A percentile compares a stretch with the other conserved stretches of the same genome.
phyloP scores from a whole-genome alignment of 495 filamentous ascomycete genomes.

The Penicillium roqueforti region DNA sequence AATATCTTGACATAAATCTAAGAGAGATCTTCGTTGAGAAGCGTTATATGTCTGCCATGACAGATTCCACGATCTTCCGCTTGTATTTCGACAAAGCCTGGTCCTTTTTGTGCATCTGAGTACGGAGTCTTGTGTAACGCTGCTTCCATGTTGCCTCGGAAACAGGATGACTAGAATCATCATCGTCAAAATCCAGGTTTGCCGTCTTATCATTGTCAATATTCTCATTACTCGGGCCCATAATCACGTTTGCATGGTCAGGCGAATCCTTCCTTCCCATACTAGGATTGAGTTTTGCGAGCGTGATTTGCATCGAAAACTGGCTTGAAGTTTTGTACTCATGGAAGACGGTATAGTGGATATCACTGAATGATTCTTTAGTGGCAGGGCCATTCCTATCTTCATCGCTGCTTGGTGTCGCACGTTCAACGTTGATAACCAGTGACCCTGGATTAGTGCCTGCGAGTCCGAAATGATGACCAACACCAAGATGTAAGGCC shows the following conservation, averaged over 20 bases:
- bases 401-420: neutral
- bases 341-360: constrained; percentile 27
- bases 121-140: constrained; percentile 43
- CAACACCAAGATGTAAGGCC: constrained; percentile 39
- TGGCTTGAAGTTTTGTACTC: constrained; percentile 30
- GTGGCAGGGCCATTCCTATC: neutral
- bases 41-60: constrained; percentile 48
- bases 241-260: constrained; percentile 7
- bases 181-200: constrained; percentile 34
- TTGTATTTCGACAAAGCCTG: constrained; percentile 47
- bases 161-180: constrained; percentile 19
- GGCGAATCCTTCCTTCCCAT: constrained; percentile 4
- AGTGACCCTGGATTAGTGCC: constrained; percentile 22
- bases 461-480: constrained; percentile 34
- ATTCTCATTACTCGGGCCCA: constrained; percentile 15
- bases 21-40: neutral
- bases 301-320: constrained; percentile 31
- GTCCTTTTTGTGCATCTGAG: constrained; percentile 50
- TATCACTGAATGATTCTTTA: neutral
- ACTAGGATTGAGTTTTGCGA: constrained; percentile 25
- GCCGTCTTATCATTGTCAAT: constrained; percentile 19
- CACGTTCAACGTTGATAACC: constrained; percentile 21
- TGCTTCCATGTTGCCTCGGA: constrained; percentile 43
- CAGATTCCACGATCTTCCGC: constrained; percentile 53
- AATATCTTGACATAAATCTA: neutral